phyloP scores from a whole-genome alignment of 2,329 filamentous ascomycete genomes.

The Trichoderma sp. region DNA sequence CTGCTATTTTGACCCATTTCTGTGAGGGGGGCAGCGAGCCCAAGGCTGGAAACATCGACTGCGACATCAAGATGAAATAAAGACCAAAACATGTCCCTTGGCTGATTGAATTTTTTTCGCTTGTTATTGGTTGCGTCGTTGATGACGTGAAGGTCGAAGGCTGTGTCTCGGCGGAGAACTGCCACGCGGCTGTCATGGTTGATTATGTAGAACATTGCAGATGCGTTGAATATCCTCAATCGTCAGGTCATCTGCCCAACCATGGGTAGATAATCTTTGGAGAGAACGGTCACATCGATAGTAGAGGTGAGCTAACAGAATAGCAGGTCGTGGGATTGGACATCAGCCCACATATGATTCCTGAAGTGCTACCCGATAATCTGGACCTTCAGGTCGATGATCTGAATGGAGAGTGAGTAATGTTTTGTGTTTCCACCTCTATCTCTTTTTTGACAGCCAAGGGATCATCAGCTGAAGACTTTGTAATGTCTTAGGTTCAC shows the following conservation, averaged over 20 bases:
- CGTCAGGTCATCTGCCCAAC: not conserved
- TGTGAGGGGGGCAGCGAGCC: not conserved
- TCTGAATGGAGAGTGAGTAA: conserved; percentile 58
- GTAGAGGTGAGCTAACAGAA: not conserved
- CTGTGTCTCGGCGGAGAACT: not conserved
- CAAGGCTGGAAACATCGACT: not conserved
- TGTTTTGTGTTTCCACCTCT: not conserved
- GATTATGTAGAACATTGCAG: not conserved
- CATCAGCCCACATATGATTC: conserved; percentile 67
- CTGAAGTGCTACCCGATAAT: conserved; percentile 63
- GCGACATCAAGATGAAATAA: not conserved
- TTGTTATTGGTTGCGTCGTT: not conserved
- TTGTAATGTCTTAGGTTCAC: conserved; percentile 51
- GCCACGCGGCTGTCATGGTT: no score
- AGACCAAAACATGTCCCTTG: no score
- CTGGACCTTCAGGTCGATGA: conserved; percentile 71
- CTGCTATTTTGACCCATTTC: not conserved
- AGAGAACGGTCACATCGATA: not conserved
- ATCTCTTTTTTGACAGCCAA: not conserved
- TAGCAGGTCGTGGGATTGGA: conserved; percentile 69
- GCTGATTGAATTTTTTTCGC: not conserved
- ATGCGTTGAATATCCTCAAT: not conserved
- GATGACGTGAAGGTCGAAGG: not conserved
- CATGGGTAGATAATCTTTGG: not conserved
- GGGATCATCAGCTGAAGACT: not conserved